Conservation (phyloP, 1,284 basidiomycete genomes). For the Pyrrhoderma noxium region DNA sequence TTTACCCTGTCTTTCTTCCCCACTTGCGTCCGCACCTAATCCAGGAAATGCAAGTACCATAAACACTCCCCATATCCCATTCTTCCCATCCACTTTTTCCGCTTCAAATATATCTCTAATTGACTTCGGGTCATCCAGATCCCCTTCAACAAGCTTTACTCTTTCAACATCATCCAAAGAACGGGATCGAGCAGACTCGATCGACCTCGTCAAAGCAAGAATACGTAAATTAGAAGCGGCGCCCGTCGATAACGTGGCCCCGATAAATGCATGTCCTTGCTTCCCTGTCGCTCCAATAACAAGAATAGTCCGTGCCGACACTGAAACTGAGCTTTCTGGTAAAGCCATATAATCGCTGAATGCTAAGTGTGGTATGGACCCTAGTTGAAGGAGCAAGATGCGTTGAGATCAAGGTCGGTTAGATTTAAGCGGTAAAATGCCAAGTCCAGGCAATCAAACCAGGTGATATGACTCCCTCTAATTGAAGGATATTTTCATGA, state of each 20-base stretch:
- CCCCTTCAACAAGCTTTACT: slow-evolving; percentile 31
- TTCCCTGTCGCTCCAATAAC: slow-evolving; percentile 34
- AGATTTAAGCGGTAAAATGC: too few relatives aligned
- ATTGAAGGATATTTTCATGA: too few relatives aligned
- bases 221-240: slow-evolving; percentile 24
- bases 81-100: slow-evolving; percentile 27
- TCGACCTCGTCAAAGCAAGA: slow-evolving; percentile 34
- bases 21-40: slow-evolving; percentile 32
- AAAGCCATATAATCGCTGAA: too few relatives aligned
- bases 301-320: too few relatives aligned
- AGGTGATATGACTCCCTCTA: too few relatives aligned
- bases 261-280: slow-evolving; percentile 33
- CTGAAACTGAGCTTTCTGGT: too few relatives aligned
- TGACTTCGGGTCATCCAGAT: slow-evolving; percentile 28
- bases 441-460: too few relatives aligned
- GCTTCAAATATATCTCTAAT: slow-evolving; percentile 32
- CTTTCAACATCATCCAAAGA: slow-evolving; percentile 24
- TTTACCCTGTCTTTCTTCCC: slow-evolving; percentile 36
- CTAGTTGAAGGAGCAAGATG: too few relatives aligned
- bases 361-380: too few relatives aligned
- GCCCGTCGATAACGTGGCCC: slow-evolving; percentile 23
- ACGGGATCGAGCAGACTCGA: slow-evolving; percentile 27
- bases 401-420: too few relatives aligned
- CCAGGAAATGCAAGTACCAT: slow-evolving; percentile 35
- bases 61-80: slow-evolving; percentile 34